These are phyloP conservation scores for Colletotrichum sp. DNA, from an alignment of 2,329 filamentous ascomycete genomes.

Conservation along the genomic window DNA sequence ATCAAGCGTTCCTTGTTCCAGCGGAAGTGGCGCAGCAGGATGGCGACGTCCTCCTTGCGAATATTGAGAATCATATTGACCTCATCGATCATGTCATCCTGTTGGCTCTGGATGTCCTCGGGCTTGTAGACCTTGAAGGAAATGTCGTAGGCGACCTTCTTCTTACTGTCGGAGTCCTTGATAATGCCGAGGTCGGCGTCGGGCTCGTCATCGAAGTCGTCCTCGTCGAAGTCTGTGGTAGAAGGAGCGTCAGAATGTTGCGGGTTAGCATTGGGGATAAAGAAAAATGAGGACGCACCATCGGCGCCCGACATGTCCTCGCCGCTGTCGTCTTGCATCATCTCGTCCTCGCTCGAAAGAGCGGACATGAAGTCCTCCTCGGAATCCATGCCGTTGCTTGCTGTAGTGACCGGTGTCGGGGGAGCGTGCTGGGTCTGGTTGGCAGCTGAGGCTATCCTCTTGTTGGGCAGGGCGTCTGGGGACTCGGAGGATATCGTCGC, in stretches of 20 bases:
- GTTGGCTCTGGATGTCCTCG: constrained; percentile 80
- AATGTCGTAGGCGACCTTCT: constrained; percentile 80
- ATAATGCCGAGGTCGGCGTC: constrained; percentile 58
- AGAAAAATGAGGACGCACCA: constrained; percentile 38
- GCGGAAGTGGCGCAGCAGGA: constrained; percentile 84
- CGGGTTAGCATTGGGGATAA: not conserved
- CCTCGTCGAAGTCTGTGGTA: constrained; percentile 58
- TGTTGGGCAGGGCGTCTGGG: constrained; percentile 49
- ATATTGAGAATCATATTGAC: constrained; percentile 92
- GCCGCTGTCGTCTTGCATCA: constrained; percentile 79
- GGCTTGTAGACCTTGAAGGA: constrained; percentile 84
- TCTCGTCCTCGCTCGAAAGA: constrained; percentile 77
- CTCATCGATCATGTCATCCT: constrained; percentile 85
- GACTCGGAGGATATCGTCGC: constrained; percentile 58
- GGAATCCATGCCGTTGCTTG: constrained; percentile 79
- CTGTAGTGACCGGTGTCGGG: constrained; percentile 61
- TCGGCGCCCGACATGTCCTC: constrained; percentile 66
- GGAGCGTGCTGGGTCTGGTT: constrained; percentile 39
- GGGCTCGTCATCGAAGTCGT: constrained; percentile 62
- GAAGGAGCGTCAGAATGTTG: constrained; percentile 1
- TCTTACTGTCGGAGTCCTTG: constrained; percentile 72
- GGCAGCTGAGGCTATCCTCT: constrained; percentile 62
- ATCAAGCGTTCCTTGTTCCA: constrained; percentile 98
- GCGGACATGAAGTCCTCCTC: constrained; percentile 93
- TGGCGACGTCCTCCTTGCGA: constrained; percentile 86